These are phyloP conservation scores for Drosera spatulata DNA, from an alignment of 179 eudicot genomes.

Conservation along the genomic window DNA sequence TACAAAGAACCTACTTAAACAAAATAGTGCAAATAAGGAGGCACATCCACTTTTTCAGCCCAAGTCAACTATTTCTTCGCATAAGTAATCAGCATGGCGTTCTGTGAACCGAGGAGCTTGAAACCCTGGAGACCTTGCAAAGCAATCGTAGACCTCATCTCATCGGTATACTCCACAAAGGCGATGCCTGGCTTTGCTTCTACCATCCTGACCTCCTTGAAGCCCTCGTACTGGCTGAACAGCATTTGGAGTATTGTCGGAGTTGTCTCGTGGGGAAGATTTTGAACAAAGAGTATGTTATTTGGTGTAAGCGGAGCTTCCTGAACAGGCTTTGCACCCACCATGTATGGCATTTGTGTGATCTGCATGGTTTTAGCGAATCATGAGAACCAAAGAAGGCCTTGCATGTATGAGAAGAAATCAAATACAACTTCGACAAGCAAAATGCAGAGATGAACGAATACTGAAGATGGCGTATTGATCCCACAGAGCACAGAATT, in stretches of 20 bases:
- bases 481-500: too few species aligned
- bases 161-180: constrained; percentile 81
- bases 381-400: not conserved
- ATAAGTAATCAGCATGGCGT: constrained; percentile 73
- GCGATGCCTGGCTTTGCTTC: constrained; percentile 97
- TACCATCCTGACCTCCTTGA: constrained; percentile 93
- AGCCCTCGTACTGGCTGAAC: constrained; percentile 72
- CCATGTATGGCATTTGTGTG: constrained; percentile 67
- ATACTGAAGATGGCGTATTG: too few species aligned
- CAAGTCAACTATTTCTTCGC: constrained; percentile 61
- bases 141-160: constrained; percentile 75
- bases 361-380: constrained; percentile 35
- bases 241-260: constrained; percentile 82
- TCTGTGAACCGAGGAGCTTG: constrained; percentile 56
- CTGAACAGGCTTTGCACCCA: constrained; percentile 54
- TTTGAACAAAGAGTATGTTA: constrained; percentile 74
- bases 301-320: constrained; percentile 93
- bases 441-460: too few species aligned
- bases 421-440: too few species aligned
- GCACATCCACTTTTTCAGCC: not conserved
- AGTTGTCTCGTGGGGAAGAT: constrained; percentile 81
- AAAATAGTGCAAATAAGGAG: too few species aligned
- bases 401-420: too few species aligned
- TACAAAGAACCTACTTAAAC: too few species aligned
- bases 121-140: constrained; percentile 82